Evolutionary conservation across 306 rosid species (phyloP), one percentile per base, ranked within the genome.

Genomic region (Trifolium pratense): DNA sequence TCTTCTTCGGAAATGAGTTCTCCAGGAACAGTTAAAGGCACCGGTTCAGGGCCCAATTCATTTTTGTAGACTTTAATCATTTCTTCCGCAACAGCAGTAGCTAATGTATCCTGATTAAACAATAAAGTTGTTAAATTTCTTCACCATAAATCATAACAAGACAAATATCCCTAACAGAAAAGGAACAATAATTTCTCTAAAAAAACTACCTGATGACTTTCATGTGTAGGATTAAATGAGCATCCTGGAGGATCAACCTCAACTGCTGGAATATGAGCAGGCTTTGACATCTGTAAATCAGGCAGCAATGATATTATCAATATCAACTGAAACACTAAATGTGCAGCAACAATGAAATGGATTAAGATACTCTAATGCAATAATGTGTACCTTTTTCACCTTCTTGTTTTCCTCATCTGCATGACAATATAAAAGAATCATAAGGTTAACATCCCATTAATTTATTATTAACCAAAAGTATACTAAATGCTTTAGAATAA

Each of bases 231-330:
- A 82, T 94, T 94, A 83, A 81, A 94, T 20, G 97, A 91, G 72
- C 96, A 91, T 39, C 97, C 96, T 0, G 95, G 92, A 71, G 88
- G 99, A 69, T 95, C 97, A 83, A 91, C 92, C 84, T 95, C 97
- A 62, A 95, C 96, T 0, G 97, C 97, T 48, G 97, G 91, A 87
- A 95, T 88, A 80, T 79, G 67, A 37, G 97, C 70, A 53, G 88
- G 85, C 87, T 83, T 95, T 23, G 67, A 68, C 34, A 40, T 79
- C 96, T 89, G 77, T 45, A 9, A 42, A 62, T 57, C 62, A 68
- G 13, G 20, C n/a, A 51, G 5, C 43, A 32, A 78, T 48, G 48
- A 80, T 42, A 32, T 83, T 55, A 71, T 70, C 70, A 58, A 78
- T 46, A 70, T 70, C 73, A 45, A 78, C 66, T 6, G 32, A 67